phyloP scores from a whole-genome alignment of 1,284 basidiomycete species.

The Uromyces viciae-fabae region DNA sequence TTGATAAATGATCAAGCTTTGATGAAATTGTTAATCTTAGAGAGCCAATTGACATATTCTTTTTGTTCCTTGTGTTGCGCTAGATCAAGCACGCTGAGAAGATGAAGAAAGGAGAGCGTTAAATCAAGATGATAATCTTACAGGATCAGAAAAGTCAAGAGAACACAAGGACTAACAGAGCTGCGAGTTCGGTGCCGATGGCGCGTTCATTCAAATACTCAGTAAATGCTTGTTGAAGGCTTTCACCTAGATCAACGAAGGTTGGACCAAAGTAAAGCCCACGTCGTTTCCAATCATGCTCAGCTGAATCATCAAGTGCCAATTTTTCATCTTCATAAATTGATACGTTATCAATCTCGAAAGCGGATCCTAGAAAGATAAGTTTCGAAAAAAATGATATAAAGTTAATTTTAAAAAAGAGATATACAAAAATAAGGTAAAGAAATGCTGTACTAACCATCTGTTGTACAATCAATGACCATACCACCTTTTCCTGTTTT shows the following conservation, averaged over 20 bases:
- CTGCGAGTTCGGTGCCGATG: slow-evolving; percentile 36
- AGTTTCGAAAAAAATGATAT: not conserved
- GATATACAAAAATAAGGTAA: not conserved
- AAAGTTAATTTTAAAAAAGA: not conserved
- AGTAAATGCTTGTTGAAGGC: slow-evolving; percentile 25
- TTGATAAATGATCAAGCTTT: slow-evolving; percentile 23
- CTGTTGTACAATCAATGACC: slow-evolving; percentile 39
- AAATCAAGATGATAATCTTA: not conserved
- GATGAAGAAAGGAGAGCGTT: not conserved
- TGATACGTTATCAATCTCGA: slow-evolving; percentile 45
- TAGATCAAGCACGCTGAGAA: slow-evolving; percentile 7
- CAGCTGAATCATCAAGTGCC: slow-evolving; percentile 34
- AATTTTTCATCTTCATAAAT: slow-evolving; percentile 43
- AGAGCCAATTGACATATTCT: slow-evolving; percentile 43
- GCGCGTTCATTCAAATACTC: slow-evolving; percentile 37
- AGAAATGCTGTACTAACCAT: slow-evolving; percentile 16
- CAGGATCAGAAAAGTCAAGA: not conserved
- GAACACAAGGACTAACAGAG: not conserved
- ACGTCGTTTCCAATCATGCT: slow-evolving; percentile 44
- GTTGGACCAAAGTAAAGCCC: slow-evolving; percentile 43
- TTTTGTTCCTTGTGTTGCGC: slow-evolving; percentile 45
- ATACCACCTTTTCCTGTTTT: slow-evolving; percentile 39
- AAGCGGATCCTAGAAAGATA: slow-evolving; percentile 10
- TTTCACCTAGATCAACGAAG: slow-evolving; percentile 41
- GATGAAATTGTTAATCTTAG: slow-evolving; percentile 39